phyloP scores from a whole-genome alignment of 805 yeast genomes.

The Lachancea sp. region DNA sequence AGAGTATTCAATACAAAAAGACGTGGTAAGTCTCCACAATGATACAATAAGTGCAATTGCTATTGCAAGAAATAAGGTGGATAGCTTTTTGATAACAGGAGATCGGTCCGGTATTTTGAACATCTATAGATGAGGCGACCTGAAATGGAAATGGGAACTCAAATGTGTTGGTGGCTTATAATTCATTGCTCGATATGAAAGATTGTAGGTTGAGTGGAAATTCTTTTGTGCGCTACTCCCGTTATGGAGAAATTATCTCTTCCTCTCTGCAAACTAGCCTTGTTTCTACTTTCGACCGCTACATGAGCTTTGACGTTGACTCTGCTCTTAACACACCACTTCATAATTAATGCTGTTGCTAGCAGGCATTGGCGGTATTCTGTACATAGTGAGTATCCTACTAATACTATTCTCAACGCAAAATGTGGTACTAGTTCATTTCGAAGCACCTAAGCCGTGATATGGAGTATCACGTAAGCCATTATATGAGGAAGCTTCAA shows the following conservation, averaged over 20 bases:
- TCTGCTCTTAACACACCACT: too few relatives aligned
- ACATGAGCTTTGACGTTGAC: background rate
- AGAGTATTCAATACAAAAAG: background rate
- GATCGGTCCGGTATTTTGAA: conserved; percentile 22
- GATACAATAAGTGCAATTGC: conserved; percentile 10
- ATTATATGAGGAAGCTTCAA: too few relatives aligned
- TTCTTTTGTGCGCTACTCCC: too few relatives aligned
- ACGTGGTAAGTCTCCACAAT: conserved; percentile 5
- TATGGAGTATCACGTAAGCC: too few relatives aligned
- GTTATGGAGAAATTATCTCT: too few relatives aligned
- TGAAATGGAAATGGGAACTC: background rate
- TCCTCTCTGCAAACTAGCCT: background rate
- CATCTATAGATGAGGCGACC: conserved; percentile 5
- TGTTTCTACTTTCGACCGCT: background rate
- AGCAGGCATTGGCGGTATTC: too few relatives aligned
- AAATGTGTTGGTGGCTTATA: background rate
- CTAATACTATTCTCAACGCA: too few relatives aligned
- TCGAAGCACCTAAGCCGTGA: too few relatives aligned
- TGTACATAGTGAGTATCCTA: too few relatives aligned
- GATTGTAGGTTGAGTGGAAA: background rate
- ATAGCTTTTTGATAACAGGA: conserved; percentile 13
- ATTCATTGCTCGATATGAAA: background rate
- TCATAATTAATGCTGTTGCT: too few relatives aligned
- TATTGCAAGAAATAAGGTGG: background rate
- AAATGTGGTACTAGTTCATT: too few relatives aligned